Percentiles rank a stretch among this genome's conserved stretches.
Evolutionary conservation across 192 early-diverging fungal genomes (phyloP).

Genomic region (Gigaspora rosea): DNA sequence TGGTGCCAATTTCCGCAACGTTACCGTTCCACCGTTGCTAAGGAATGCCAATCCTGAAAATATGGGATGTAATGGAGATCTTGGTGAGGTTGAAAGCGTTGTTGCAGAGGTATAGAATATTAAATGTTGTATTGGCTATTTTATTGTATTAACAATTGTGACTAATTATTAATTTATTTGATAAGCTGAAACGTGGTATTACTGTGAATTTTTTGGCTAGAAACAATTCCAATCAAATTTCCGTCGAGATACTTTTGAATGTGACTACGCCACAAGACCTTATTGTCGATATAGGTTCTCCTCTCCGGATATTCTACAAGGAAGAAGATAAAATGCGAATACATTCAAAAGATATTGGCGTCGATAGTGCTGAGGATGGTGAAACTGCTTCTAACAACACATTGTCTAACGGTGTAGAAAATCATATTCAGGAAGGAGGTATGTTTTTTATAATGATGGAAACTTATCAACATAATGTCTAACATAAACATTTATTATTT

Average conservation of each 20-base stretch:
- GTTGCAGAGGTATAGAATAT: constrained; percentile 48
- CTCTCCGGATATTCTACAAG: constrained; percentile 63
- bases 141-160: no score
- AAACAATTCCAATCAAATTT: constrained; percentile 9
- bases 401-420: background rate
- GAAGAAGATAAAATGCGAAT: constrained; percentile 76
- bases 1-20: constrained; percentile 55
- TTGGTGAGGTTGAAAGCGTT: constrained; percentile 50
- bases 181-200: constrained; percentile 27
- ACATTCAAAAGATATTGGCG: constrained; percentile 49
- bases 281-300: constrained; percentile 67
- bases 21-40: constrained; percentile 42
- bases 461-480: no score
- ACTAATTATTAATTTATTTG: no score
- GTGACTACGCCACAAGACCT: constrained; percentile 70
- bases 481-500: background rate
- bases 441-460: background rate
- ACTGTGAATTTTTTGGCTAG: constrained; percentile 20
- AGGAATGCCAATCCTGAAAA: constrained; percentile 39
- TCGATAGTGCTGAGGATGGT: constrained; percentile 33
- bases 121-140: background rate
- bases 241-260: constrained; percentile 44
- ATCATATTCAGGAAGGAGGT: constrained; percentile 4
- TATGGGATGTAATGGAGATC: constrained; percentile 41
- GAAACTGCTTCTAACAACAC: background rate